phyloP scores from a whole-genome alignment of 1,139 yeast genomes.

The Pneumocystis canis region DNA sequence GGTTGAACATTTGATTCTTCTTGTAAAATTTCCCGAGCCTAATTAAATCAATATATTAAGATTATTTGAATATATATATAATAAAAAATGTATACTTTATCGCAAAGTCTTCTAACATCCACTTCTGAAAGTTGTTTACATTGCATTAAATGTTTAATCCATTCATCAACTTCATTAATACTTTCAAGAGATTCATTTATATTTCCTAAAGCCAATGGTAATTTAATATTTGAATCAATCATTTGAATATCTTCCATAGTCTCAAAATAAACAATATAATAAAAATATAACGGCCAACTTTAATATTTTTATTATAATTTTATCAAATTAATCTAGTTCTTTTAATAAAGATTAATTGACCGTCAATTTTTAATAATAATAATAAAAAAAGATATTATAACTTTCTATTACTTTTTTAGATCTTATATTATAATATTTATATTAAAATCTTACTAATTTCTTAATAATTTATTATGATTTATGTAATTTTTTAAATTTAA shows the following conservation, averaged over 20 bases:
- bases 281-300: background rate
- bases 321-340: background rate
- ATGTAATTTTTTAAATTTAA: background rate
- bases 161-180: conserved; percentile 51
- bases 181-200: background rate
- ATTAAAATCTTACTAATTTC: background rate
- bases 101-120: conserved; percentile 66
- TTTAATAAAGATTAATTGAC: background rate
- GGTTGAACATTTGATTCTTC: conserved; percentile 60
- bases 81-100: conserved; percentile 36
- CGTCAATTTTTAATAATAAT: background rate
- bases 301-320: background rate
- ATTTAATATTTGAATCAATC: background rate
- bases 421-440: background rate
- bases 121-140: conserved; percentile 74
- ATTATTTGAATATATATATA: no score
- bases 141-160: conserved; percentile 66
- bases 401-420: background rate
- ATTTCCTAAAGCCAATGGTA: background rate
- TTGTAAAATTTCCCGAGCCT: conserved; percentile 23
- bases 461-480: background rate
- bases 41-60: background rate
- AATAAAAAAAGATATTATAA: background rate
- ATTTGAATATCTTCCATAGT: background rate
- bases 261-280: background rate